Evolutionary conservation across 148 eudicot genomes (phyloP).

Genomic region (Nyssa sinensis): DNA sequence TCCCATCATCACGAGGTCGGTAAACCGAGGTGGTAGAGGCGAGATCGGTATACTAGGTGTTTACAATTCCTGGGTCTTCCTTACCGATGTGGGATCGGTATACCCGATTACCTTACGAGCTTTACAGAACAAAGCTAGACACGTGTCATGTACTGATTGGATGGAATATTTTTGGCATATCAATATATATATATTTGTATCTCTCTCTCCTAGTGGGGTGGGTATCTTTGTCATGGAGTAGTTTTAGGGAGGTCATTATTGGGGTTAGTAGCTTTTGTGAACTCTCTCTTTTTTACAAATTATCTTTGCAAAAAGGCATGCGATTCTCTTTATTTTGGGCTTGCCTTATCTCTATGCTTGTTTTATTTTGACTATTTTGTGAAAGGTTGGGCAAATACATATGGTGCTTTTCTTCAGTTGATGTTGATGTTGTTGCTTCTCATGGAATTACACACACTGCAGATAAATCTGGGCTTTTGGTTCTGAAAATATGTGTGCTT

Average conservation of each 20-base stretch:
- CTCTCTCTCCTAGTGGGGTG: slow-evolving; percentile 17
- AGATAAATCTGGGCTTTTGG: neutral
- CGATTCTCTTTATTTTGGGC: neutral
- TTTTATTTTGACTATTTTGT: neutral
- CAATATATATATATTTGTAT: neutral
- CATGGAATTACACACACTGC: neutral
- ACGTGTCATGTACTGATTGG: too few relatives aligned
- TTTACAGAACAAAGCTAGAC: too few relatives aligned
- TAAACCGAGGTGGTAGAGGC: too few relatives aligned
- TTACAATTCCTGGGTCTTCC: too few relatives aligned
- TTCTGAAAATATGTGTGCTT: neutral
- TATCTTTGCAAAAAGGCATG: neutral
- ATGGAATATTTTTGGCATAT: too few relatives aligned
- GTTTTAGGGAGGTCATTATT: slow-evolving; percentile 32
- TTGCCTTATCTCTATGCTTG: neutral
- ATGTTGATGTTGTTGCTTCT: slow-evolving; percentile 1
- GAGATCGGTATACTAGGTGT: too few relatives aligned
- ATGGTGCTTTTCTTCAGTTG: neutral
- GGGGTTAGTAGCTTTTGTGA: slow-evolving; percentile 20
- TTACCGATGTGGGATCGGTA: too few relatives aligned
- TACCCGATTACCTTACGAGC: too few relatives aligned
- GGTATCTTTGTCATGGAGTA: slow-evolving; percentile 28
- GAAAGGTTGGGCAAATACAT: neutral
- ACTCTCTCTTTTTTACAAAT: neutral
- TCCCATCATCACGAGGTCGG: too few relatives aligned